phyloP scores from a whole-genome alignment of 352 stramenopile genomes.

The Sclerospora graminicola region DNA sequence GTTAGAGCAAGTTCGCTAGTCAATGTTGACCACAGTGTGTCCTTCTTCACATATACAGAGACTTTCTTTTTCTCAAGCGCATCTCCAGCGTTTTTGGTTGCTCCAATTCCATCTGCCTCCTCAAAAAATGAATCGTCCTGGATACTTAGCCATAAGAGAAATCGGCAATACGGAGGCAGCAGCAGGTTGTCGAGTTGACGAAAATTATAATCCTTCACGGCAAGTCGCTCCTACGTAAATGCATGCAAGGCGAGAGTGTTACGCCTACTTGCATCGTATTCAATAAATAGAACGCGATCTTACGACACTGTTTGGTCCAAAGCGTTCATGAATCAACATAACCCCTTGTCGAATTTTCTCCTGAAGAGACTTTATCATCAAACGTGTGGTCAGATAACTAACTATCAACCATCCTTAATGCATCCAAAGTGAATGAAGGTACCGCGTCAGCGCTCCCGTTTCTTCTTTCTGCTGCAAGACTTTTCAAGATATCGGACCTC shows the following conservation, averaged over 20 bases:
- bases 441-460: constrained; percentile 45
- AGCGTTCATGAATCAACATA: constrained; percentile 70
- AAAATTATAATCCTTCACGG: constrained; percentile 87
- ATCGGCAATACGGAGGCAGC: constrained; percentile 80
- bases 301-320: constrained; percentile 76
- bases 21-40: constrained; percentile 73
- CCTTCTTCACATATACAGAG: constrained; percentile 63
- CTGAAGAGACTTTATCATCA: constrained; percentile 19
- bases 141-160: constrained; percentile 84
- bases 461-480: constrained; percentile 57
- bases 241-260: background rate
- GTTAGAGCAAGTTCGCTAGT: constrained; percentile 71
- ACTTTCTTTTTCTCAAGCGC: constrained; percentile 57
- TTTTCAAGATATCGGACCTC: constrained; percentile 63
- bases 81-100: constrained; percentile 29
- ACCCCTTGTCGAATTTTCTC: constrained; percentile 76
- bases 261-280: background rate
- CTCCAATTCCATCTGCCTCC: constrained; percentile 32
- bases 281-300: background rate
- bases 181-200: constrained; percentile 79
- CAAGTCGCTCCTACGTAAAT: constrained; percentile 48
- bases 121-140: constrained; percentile 82
- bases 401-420: too few species aligned
- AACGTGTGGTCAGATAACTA: background rate
- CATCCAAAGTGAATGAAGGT: background rate